These are phyloP conservation scores for Endocarpon pusillum DNA, from an alignment of 495 filamentous ascomycete species.

Conservation along the genomic window DNA sequence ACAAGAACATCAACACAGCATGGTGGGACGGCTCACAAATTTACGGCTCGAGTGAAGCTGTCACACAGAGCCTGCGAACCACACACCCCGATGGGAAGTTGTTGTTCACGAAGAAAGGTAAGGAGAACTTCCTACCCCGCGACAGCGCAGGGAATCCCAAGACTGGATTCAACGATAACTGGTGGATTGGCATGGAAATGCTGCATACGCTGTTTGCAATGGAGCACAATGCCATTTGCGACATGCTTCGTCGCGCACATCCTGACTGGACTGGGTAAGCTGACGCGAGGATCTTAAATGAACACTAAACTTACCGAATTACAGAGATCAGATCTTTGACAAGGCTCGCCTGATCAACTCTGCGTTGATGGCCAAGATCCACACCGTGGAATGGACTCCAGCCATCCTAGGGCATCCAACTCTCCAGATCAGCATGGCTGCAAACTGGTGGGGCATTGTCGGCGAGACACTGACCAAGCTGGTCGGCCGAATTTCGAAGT, in stretches of 20 bases:
- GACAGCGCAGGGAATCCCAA: constrained; percentile 15
- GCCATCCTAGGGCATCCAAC: constrained; percentile 26
- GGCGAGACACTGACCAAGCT: constrained; percentile 23
- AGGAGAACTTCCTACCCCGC: constrained; percentile 18
- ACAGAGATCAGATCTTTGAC: constrained; percentile 27
- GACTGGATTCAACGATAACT: constrained; percentile 27
- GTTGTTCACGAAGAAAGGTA: constrained; percentile 8
- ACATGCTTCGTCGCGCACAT: constrained; percentile 13
- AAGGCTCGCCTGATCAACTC: constrained; percentile 27
- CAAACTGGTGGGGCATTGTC: constrained; percentile 28
- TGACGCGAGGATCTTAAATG: too few relatives aligned
- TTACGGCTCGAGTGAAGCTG: constrained; percentile 22
- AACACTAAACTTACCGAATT: constrained; percentile 4
- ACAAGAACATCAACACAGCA: constrained; percentile 22
- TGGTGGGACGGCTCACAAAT: constrained; percentile 31
- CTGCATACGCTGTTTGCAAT: constrained; percentile 27
- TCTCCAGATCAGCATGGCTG: constrained; percentile 19
- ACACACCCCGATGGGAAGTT: constrained; percentile 19
- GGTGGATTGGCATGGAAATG: constrained; percentile 27
- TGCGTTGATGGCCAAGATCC: constrained; percentile 29
- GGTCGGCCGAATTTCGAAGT: constrained; percentile 19
- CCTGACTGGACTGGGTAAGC: constrained; percentile 16
- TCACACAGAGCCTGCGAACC: constrained; percentile 16
- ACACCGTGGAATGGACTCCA: constrained; percentile 30
- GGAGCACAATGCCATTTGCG: constrained; percentile 27